Base-by-base conservation (phyloP, 371 early-diverging fungal species). In the Zancudomyces culisetae region DNA sequence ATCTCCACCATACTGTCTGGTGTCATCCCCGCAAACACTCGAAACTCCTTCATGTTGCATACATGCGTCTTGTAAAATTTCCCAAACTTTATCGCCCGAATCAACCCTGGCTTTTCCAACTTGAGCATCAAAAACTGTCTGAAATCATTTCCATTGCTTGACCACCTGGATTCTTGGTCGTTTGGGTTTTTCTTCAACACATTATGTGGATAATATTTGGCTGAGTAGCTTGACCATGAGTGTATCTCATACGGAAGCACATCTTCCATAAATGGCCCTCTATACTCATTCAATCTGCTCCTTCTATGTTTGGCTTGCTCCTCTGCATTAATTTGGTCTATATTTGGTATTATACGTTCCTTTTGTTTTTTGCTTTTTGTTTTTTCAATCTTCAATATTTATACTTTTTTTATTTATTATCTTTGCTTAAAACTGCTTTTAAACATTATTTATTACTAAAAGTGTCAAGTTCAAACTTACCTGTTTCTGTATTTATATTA, bases 31-130 rank as follows among this genome's bases (percentile, higher is more conserved):
- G 87, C 90, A 62, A 66, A 90, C 6, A 97, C 82, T 63, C 87
- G 90, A 74, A 95, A 92, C 68, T 95, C 92, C 56, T 88, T 91
- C 24, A 98, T 62, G 61, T 95, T 98, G 69, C 94, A 96, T 15
- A 93, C 90, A 67, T 98, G 98, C 1, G 79, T 84, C 66, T 90
- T 87, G 73, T 87, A 78, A 64, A 78, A 93, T 65, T 97, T 97
- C 55, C 98, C 98, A 75, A 96, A 95, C 0, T 80, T 85, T 58
- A 95, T 91, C n/a, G n/a, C n/a, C n/a, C 76, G 70, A 13, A 75
- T 73, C 30, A 81, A 56, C 21, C 72, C 60, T 26, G 75, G 65
- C 22, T 60, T 53, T 45, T 78, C 74, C 35, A 83, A 63, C 52
- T 73, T 70, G 43, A 84, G 50, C 1, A 72, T 74, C 30, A 84